Evolutionary conservation across 768 basidiomycete genomes (phyloP).

Genomic region (Boletus vermiculosoides): DNA sequence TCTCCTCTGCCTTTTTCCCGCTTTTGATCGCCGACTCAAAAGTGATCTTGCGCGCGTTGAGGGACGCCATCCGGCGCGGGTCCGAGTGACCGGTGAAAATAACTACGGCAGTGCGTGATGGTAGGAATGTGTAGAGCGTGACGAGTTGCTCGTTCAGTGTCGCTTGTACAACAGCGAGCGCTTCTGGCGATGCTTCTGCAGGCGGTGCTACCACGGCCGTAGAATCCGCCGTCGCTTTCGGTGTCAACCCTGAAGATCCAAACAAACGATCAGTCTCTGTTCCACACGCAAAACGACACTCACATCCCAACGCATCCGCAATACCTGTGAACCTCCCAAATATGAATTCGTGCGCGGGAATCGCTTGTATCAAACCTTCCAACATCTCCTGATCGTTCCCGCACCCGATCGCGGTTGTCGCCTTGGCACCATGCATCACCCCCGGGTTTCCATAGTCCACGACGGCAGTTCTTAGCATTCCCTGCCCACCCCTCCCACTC

Average conservation of each 20-base stretch:
- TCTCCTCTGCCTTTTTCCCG: conserved; percentile 56
- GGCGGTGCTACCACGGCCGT: conserved; percentile 11
- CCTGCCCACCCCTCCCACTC: conserved; percentile 38
- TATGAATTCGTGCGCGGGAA: conserved; percentile 70
- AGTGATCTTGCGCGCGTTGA: conserved; percentile 65
- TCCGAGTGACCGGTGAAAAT: conserved; percentile 89
- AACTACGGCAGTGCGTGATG: conserved; percentile 76
- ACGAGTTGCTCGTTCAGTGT: conserved; percentile 61
- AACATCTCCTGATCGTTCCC: conserved; percentile 76
- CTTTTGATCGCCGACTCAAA: conserved; percentile 68
- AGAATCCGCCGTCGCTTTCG: conserved; percentile 37
- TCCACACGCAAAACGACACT: conserved; percentile 26
- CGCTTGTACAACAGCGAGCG: conserved; percentile 39
- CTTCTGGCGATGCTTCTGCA: conserved; percentile 36
- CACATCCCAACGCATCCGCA: conserved; percentile 81
- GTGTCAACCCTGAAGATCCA: conserved; percentile 54
- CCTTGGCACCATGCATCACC: conserved; percentile 83
- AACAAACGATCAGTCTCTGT: not conserved
- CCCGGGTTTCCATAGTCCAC: conserved; percentile 84
- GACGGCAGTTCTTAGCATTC: conserved; percentile 58
- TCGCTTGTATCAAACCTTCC: conserved; percentile 58
- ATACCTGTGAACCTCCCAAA: conserved; percentile 84
- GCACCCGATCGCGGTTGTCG: conserved; percentile 74
- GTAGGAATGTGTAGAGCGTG: conserved; percentile 64
- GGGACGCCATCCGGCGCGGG: conserved; percentile 72